Conservation (phyloP, 148 eudicot genomes). For the Heliosperma pusillum region DNA sequence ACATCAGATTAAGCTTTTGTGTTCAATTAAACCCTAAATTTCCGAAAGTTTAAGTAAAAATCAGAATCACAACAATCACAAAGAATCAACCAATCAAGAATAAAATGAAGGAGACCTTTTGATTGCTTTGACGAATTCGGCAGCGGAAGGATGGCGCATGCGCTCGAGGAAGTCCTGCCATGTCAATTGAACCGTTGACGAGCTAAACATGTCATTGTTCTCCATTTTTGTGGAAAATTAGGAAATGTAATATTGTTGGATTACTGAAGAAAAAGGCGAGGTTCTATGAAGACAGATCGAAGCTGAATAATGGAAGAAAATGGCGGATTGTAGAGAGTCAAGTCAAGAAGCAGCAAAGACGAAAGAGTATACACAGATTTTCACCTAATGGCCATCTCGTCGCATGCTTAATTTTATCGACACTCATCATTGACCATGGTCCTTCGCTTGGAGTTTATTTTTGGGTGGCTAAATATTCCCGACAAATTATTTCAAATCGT, state of each 20-base stretch:
- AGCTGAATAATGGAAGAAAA: background rate
- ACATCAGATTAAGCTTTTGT: background rate
- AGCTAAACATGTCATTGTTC: conserved; percentile 57
- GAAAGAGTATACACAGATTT: too few species aligned
- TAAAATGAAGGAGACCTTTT: conserved; percentile 49
- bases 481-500: too few species aligned
- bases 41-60: background rate
- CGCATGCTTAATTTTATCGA: too few species aligned
- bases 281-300: conserved; percentile 1
- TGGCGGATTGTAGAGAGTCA: background rate
- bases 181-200: conserved; percentile 79
- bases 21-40: background rate
- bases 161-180: conserved; percentile 98
- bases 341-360: too few species aligned
- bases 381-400: too few species aligned
- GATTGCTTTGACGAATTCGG: conserved; percentile 89
- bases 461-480: too few species aligned
- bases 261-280: background rate
- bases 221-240: conserved; percentile 39
- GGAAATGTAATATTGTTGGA: background rate
- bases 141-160: conserved; percentile 96
- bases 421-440: too few species aligned
- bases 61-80: background rate
- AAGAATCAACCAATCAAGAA: background rate
- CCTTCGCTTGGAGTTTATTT: too few species aligned